Base-by-base conservation (phyloP, 2,329 filamentous ascomycete genomes). In the Fusarium beomiforme region DNA sequence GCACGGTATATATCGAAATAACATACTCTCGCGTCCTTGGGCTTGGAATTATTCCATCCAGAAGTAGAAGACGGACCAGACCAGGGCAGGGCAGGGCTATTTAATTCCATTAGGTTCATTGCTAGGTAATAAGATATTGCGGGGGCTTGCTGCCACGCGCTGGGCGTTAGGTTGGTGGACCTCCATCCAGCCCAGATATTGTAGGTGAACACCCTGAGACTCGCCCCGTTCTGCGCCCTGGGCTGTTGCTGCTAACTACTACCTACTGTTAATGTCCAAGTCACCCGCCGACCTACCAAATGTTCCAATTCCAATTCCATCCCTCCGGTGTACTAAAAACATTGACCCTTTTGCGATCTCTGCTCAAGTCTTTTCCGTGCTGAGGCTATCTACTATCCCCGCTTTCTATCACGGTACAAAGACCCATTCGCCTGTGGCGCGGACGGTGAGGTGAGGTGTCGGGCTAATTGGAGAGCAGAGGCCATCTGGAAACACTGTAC, bases 151-250 rank as follows among this genome's bases (percentile, higher is more conserved):
- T 59, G 63, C 68, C 66, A 70, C 50, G 50, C 50, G 69, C 65
- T 66, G 46, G 64, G 54, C 55, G 67, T 46, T 51, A 29, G 62
- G 55, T 65, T 65, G 69, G 67, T 71, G 69, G 69, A 68, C 51
- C 34, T 67, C 16, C 21, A 29, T 49, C 29, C 29, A 36, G 10
- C 11, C 47, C 50, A 47, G 43, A 33, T 43, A 34, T 37, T 39
- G 21, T 46, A 41, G 29, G 31, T 23, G 36, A 26, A 44, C 59
- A 26, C 21, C 56, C 56, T 54, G 56, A 59, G 56, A 58, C 46
- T 44, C 26, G 56, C 53, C 56, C 69, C 64, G 49, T 72, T 39
- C 53, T 65, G 51, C 62, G 64, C 64, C 55, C 24, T 61, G 33
- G 17, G 21, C 51, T 56, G n/a, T 9, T 31, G 26, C 46, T 49